These are phyloP conservation scores for Neonothopanus nambi DNA, from an alignment of 1,284 basidiomycete genomes.

Conservation along the genomic window DNA sequence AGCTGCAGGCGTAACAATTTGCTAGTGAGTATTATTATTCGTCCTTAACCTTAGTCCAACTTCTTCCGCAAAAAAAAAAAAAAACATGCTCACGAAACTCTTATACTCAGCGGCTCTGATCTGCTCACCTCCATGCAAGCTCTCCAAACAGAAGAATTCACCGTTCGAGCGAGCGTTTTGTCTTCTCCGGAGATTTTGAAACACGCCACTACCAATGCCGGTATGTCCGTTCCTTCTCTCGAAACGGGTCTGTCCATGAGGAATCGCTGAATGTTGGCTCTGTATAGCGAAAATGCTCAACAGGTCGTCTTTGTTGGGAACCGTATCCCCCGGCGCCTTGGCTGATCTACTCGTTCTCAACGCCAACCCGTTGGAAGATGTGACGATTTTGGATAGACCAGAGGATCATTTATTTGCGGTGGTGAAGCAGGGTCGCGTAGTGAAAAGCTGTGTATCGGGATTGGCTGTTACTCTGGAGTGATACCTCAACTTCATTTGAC, in stretches of 20 bases:
- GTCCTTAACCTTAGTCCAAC: neutral
- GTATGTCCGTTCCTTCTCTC: conserved; percentile 21
- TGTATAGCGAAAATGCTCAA: conserved; percentile 34
- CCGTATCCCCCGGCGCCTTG: conserved; percentile 34
- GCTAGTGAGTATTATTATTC: conserved; percentile 30
- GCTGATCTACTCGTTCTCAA: conserved; percentile 46
- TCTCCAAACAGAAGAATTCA: conserved; percentile 44
- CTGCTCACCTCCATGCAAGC: conserved; percentile 40
- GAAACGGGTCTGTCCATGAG: neutral
- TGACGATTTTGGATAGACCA: conserved; percentile 43
- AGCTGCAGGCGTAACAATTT: conserved; percentile 36
- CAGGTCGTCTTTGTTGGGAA: conserved; percentile 36
- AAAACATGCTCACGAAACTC: too few relatives aligned
- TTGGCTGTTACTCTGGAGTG: conserved; percentile 6
- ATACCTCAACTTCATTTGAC: too few relatives aligned
- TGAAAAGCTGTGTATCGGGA: conserved; percentile 28
- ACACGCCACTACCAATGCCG: conserved; percentile 47
- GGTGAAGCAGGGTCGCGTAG: conserved; percentile 37
- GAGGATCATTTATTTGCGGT: conserved; percentile 36
- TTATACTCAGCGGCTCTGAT: conserved; percentile 41
- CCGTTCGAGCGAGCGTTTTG: conserved; percentile 39
- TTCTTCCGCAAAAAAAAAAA: too few relatives aligned
- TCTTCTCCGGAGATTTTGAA: conserved; percentile 36
- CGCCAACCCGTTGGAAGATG: conserved; percentile 45
- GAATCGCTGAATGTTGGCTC: too few relatives aligned